These are phyloP conservation scores for Hyparrhenia diplandra DNA, from an alignment of 176 grass and related monocot species.

Conservation along the genomic window DNA sequence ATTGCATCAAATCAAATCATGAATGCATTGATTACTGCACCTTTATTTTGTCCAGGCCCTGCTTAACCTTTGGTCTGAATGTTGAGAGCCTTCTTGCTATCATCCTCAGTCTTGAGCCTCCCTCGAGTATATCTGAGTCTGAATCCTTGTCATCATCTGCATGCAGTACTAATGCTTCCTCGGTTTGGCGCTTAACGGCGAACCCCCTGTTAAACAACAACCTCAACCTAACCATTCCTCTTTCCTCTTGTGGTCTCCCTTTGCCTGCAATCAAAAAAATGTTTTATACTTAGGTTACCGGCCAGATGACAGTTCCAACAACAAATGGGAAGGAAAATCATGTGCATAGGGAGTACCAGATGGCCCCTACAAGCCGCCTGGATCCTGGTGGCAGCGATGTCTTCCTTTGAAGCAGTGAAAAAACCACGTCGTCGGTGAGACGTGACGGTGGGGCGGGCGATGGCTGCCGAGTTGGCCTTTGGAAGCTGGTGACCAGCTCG, in stretches of 20 bases:
- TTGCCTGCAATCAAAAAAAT: conserved; percentile 32
- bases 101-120: conserved; percentile 66
- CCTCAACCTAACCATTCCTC: conserved; percentile 53
- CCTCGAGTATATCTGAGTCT: conserved; percentile 62
- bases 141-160: conserved; percentile 68
- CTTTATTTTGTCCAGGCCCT: conserved; percentile 49
- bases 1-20: not conserved
- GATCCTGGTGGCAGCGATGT: conserved; percentile 56
- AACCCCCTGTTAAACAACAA: conserved; percentile 44
- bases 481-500: not conserved
- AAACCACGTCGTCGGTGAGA: not conserved
- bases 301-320: not conserved
- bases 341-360: conserved; percentile 20
- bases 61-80: conserved; percentile 55
- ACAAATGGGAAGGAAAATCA: not conserved
- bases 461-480: not conserved
- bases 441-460: not conserved
- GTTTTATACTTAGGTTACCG: not conserved
- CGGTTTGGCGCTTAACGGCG: conserved; percentile 52
- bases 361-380: conserved; percentile 53
- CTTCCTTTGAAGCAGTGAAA: conserved; percentile 48
- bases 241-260: conserved; percentile 36
- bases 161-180: conserved; percentile 52
- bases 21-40: conserved; percentile 15
- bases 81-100: conserved; percentile 64